A percentile compares a stretch with the other conserved stretches of the same genome.
Evolutionary conservation across 768 basidiomycete species (phyloP).

Genomic region (Lentinula detonsa): DNA sequence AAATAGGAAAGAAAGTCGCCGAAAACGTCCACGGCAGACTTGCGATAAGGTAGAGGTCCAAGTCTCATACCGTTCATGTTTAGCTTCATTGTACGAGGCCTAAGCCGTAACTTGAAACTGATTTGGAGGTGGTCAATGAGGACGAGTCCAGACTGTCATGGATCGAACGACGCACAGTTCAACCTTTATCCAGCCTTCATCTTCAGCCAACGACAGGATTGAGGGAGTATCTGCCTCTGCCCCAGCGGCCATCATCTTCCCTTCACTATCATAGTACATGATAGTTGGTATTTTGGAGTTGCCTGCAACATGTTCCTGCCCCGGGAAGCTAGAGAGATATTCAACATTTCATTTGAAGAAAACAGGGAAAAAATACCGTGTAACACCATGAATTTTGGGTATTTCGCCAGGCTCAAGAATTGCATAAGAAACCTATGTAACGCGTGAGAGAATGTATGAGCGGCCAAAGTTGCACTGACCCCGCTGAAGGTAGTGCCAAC

Average conservation of each 20-base stretch:
- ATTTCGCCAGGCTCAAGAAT: slow-evolving; percentile 78
- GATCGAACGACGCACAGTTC: slow-evolving; percentile 50
- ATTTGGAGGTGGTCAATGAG: background rate
- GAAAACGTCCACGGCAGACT: slow-evolving; percentile 68
- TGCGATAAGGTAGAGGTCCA: slow-evolving; percentile 57
- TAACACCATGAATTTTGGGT: slow-evolving; percentile 77
- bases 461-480: slow-evolving; percentile 26
- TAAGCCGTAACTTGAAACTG: slow-evolving; percentile 77
- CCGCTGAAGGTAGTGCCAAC: slow-evolving; percentile 82
- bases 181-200: slow-evolving; percentile 70
- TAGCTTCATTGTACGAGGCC: slow-evolving; percentile 72
- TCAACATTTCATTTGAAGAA: slow-evolving; percentile 9
- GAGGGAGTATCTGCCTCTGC: slow-evolving; percentile 68
- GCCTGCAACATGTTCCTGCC: slow-evolving; percentile 81
- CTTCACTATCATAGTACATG: slow-evolving; percentile 66
- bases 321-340: slow-evolving; percentile 53
- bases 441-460: slow-evolving; percentile 6
- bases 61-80: slow-evolving; percentile 84
- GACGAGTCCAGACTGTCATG: slow-evolving; percentile 1
- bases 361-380: slow-evolving; percentile 41
- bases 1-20: slow-evolving; percentile 76
- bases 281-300: slow-evolving; percentile 80
- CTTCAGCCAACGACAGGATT: slow-evolving; percentile 60
- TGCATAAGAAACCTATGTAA: slow-evolving; percentile 59
- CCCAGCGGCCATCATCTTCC: slow-evolving; percentile 64